Percentiles rank a stretch among this genome's conserved stretches.
These are phyloP conservation scores for Haplosporangium gracile DNA, from an alignment of 192 early-diverging fungal genomes.

Conservation along the genomic window DNA sequence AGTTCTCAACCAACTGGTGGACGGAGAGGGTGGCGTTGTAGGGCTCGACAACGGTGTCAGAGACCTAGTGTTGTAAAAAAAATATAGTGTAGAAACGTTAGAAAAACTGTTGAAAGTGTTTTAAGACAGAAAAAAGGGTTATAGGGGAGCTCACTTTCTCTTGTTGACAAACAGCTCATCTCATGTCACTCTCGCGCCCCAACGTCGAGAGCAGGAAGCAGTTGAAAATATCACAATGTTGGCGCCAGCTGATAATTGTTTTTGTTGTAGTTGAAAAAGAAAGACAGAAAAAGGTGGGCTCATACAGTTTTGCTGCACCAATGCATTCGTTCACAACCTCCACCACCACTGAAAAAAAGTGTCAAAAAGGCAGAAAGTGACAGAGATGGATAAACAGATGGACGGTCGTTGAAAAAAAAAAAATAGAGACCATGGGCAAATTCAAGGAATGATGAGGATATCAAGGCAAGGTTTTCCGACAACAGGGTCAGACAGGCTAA, in stretches of 20 bases:
- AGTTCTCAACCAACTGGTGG: constrained; percentile 99
- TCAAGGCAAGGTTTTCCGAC: neutral
- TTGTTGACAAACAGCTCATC: neutral
- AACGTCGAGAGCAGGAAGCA: neutral
- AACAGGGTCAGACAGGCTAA: neutral
- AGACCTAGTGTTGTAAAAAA: constrained; percentile 68
- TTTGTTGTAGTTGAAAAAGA: neutral
- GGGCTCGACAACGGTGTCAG: constrained; percentile 99
- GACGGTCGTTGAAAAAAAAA: neutral
- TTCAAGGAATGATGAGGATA: neutral
- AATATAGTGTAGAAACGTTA: neutral
- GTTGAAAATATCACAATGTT: neutral
- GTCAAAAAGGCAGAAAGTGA: constrained; percentile 1
- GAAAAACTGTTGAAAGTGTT: neutral
- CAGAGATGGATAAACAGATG: neutral
- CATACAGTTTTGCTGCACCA: neutral
- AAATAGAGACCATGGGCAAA: neutral
- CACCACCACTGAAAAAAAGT: neutral
- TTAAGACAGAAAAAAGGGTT: neutral
- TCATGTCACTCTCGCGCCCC: neutral
- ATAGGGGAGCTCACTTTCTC: neutral
- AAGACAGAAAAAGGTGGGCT: constrained; percentile 2
- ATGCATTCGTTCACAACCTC: neutral
- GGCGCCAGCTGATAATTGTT: neutral
- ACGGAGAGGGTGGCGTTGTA: constrained; percentile 99